phyloP scores from a whole-genome alignment of 306 rosid species.

The Prinsepia uniflora region DNA sequence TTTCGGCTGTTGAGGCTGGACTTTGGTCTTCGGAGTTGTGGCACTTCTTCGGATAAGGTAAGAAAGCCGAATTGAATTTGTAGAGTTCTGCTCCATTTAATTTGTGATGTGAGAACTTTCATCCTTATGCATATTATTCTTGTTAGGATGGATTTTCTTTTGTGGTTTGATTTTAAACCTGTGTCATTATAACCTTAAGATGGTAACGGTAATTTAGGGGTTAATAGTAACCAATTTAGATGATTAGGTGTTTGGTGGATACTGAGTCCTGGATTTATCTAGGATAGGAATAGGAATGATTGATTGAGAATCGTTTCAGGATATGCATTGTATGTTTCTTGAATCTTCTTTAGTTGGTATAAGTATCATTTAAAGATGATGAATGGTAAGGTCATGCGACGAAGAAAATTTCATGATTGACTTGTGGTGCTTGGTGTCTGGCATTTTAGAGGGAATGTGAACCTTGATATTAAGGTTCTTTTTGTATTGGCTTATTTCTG shows the following conservation, averaged over 20 bases:
- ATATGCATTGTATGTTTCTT: not conserved
- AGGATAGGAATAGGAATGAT: not conserved
- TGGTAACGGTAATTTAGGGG: no score
- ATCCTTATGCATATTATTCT: not conserved
- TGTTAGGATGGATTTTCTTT: not conserved
- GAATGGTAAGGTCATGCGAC: not conserved
- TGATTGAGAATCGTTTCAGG: not conserved
- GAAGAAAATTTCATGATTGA: not conserved
- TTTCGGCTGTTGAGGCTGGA: slow-evolving; percentile 32
- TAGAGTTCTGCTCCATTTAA: not conserved
- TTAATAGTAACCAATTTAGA: no score
- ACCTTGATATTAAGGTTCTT: not conserved
- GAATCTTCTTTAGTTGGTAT: not conserved
- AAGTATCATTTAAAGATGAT: no score
- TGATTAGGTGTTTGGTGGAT: not conserved
- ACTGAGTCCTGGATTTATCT: not conserved
- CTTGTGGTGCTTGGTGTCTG: not conserved
- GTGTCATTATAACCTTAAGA: not conserved
- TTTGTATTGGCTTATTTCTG: not conserved
- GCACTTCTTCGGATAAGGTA: slow-evolving; percentile 51
- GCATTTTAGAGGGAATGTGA: not conserved
- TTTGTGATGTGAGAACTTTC: not conserved
- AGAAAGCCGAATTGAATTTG: slow-evolving; percentile 33
- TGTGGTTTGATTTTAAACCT: not conserved
- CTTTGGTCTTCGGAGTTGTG: slow-evolving; percentile 23